Evolutionary conservation across 2,329 filamentous ascomycete genomes (phyloP), one percentile per base, ranked within the genome.

Genomic region (Cladophialophora yegresii): DNA sequence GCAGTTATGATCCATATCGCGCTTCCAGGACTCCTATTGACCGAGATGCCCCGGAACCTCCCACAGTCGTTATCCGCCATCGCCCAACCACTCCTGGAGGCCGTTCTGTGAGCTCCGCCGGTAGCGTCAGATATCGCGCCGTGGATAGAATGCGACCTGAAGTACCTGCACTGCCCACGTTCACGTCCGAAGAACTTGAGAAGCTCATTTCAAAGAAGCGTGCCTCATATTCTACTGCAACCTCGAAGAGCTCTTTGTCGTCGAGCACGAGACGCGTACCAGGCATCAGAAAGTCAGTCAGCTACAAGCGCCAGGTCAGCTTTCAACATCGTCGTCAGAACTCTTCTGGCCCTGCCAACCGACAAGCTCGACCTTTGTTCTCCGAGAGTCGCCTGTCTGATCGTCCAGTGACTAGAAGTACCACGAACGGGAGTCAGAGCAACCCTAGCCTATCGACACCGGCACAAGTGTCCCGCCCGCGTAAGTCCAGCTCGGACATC

Each of bases 1-100:
- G 84, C 67, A 95, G 89, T 75, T 96, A 96, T 71, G 93, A 96
- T 74, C 92, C 92, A 0, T 96, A 90, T 75, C 86, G 90, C 72
- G 86, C 89, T 4, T 92, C 89, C 2, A 82, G 84, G 68, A 78
- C 83, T 61, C 79, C 81, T 23, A 77, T 84, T 58, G 64, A 76
- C 61, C 70, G 79, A 26, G 77, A 80, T 0, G 82, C 86, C 57
- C 82, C 80, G 7, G 84, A 87, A 65, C 87, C 87, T 71, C 83
- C 88, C 32, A 89, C 86, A 70, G 85, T 92, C 58, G 86, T 86
- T 0, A 82, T 95, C 54, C 88, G 92, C 71, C 85, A 87, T 56
- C 77, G 73, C 62, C 68, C 74, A 65, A 75, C 71, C 56, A 72
- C 69, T 47, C 69, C 71, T 40, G 75, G 72, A 49, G 77, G 74